phyloP scores from a whole-genome alignment of 2,329 filamentous ascomycete genomes.

The Calycina marina region DNA sequence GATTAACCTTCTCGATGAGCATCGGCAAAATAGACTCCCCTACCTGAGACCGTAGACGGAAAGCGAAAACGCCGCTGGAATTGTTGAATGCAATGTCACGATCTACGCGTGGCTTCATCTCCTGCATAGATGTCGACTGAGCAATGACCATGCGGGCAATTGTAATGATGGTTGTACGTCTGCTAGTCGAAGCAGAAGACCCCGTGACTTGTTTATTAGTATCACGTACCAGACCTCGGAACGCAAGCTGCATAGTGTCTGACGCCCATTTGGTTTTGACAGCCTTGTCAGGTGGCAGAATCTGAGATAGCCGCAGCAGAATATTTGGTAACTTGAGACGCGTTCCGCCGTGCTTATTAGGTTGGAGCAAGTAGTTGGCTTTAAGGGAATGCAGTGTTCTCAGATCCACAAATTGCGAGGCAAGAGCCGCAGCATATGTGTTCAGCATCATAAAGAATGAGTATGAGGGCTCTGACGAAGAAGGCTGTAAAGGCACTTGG shows the following conservation, averaged over 20 bases:
- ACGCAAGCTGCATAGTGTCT: conserved; percentile 43
- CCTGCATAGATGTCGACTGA: conserved; percentile 12
- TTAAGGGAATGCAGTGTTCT: conserved; percentile 20
- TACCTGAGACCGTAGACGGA: conserved; percentile 19
- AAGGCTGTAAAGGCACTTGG: conserved; percentile 17
- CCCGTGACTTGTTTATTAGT: no score
- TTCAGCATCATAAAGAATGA: conserved; percentile 23
- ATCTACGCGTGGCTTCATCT: conserved; percentile 19
- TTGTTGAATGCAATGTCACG: conserved; percentile 21
- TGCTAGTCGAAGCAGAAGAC: no score
- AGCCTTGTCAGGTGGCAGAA: conserved; percentile 16
- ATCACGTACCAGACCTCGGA: conserved; percentile 28
- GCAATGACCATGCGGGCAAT: conserved; percentile 20
- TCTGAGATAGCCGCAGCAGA: conserved; percentile 15
- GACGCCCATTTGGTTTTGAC: conserved; percentile 34
- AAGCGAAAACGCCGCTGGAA: conserved; percentile 17
- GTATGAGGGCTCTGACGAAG: conserved; percentile 19
- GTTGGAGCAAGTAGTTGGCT: conserved; percentile 15
- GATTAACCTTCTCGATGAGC: conserved; percentile 25
- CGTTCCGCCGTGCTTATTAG: conserved; percentile 14
- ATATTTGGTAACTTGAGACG: conserved; percentile 18
- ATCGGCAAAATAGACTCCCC: conserved; percentile 18
- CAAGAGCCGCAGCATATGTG: conserved; percentile 23
- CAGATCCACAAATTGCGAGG: conserved; percentile 25
- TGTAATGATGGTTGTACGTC: conserved; percentile 19